A percentile compares a stretch with the other conserved stretches of the same genome.
These are phyloP conservation scores for Neonothopanus nambi DNA, from an alignment of 1,284 basidiomycete species.

Conservation along the genomic window DNA sequence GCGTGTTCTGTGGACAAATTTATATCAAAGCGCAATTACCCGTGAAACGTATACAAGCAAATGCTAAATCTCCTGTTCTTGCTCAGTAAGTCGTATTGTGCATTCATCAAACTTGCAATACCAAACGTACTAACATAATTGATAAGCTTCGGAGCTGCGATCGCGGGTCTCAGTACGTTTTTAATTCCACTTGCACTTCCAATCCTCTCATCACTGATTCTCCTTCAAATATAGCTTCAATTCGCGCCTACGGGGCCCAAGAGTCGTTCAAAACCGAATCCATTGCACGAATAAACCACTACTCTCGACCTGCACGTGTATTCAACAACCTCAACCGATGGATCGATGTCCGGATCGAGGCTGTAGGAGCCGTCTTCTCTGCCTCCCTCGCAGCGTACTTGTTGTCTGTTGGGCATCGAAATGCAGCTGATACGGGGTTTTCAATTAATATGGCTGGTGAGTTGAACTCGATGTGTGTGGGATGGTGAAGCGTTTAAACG, in stretches of 20 bases:
- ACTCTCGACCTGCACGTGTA: constrained; percentile 36
- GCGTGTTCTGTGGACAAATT: constrained; percentile 33
- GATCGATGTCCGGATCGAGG: constrained; percentile 44
- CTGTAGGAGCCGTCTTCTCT: constrained; percentile 35
- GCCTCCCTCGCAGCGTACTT: constrained; percentile 20
- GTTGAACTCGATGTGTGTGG: constrained; percentile 1
- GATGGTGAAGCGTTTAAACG: background rate
- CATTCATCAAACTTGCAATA: background rate
- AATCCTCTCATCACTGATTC: background rate
- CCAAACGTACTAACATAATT: too few relatives aligned
- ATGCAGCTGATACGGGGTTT: constrained; percentile 16
- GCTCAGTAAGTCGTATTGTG: constrained; percentile 43
- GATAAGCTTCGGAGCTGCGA: constrained; percentile 61
- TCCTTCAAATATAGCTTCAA: constrained; percentile 49
- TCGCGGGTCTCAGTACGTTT: constrained; percentile 61
- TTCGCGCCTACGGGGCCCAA: constrained; percentile 61
- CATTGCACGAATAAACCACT: constrained; percentile 39
- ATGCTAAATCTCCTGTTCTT: constrained; percentile 65
- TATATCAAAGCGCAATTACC: constrained; percentile 75
- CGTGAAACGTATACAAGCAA: constrained; percentile 77
- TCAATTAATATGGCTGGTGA: constrained; percentile 43
- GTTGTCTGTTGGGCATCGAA: constrained; percentile 11
- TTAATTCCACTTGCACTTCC: background rate
- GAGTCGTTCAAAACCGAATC: constrained; percentile 35
- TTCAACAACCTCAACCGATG: constrained; percentile 48